Evolutionary conservation across 2,329 filamentous ascomycete genomes (phyloP).

Genomic region (Alternaria dauci): DNA sequence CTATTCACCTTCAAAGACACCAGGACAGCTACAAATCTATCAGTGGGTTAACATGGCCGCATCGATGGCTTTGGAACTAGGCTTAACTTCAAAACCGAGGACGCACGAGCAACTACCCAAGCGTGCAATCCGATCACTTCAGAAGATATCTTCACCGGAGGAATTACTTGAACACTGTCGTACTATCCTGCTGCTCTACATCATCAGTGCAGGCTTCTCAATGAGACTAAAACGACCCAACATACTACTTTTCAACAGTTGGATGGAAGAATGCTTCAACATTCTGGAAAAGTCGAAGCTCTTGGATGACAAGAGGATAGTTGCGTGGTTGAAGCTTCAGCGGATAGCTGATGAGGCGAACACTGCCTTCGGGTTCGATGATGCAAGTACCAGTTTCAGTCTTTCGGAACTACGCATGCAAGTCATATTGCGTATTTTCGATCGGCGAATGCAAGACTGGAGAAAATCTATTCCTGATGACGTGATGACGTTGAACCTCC

Average conservation of each 20-base stretch:
- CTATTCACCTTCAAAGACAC: slow-evolving; percentile 45
- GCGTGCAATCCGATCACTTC: slow-evolving; percentile 41
- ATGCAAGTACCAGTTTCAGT: slow-evolving; percentile 49
- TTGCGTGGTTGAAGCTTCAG: slow-evolving; percentile 46
- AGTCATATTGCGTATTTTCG: slow-evolving; percentile 48
- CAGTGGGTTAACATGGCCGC: slow-evolving; percentile 49
- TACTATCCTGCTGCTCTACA: slow-evolving; percentile 44
- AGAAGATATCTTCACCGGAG: slow-evolving; percentile 47
- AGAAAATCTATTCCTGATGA: slow-evolving; percentile 42
- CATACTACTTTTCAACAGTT: slow-evolving; percentile 47
- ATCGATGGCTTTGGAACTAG: slow-evolving; percentile 49
- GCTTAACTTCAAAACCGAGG: slow-evolving; percentile 46
- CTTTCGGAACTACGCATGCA: slow-evolving; percentile 48
- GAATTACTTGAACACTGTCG: slow-evolving; percentile 48
- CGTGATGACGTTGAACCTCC: slow-evolving; percentile 39
- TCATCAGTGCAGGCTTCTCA: slow-evolving; percentile 44
- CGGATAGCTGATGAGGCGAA: slow-evolving; percentile 49
- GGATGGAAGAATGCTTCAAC: slow-evolving; percentile 47
- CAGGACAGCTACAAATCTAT: slow-evolving; percentile 46
- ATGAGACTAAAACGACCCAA: slow-evolving; percentile 47
- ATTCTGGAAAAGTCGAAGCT: slow-evolving; percentile 44
- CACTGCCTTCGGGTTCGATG: slow-evolving; percentile 50
- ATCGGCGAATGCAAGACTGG: slow-evolving; percentile 49
- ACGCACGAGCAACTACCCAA: slow-evolving; percentile 51
- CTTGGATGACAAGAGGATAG: slow-evolving; percentile 39